Evolutionary conservation across 768 basidiomycete species (phyloP).

Genomic region (Dioszegia crocea): DNA sequence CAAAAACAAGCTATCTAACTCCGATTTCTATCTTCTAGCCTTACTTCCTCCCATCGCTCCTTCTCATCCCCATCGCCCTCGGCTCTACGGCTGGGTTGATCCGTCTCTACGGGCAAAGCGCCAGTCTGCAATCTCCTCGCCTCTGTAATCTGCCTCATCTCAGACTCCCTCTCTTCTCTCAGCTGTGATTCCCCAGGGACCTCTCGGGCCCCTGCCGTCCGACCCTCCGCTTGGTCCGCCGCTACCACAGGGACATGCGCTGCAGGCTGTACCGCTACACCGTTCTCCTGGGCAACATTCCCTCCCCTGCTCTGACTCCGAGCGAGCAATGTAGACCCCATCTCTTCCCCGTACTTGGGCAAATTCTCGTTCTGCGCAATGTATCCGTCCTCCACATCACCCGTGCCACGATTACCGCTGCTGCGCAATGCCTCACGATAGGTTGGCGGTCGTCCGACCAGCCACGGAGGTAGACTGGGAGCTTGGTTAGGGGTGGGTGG

Average conservation of each 20-base stretch:
- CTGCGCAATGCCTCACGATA: slow-evolving; percentile 1
- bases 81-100: not conserved
- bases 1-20: too few species aligned
- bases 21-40: too few species aligned
- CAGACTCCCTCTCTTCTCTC: not conserved
- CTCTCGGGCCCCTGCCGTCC: not conserved
- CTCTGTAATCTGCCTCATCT: slow-evolving; percentile 4
- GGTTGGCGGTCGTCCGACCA: slow-evolving; percentile 3
- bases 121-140: not conserved
- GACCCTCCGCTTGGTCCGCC: not conserved
- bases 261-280: not conserved
- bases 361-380: slow-evolving; percentile 6
- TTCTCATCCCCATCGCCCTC: not conserved
- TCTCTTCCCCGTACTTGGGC: slow-evolving; percentile 20
- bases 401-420: slow-evolving; percentile 7
- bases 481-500: not conserved
- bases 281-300: not conserved
- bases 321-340: slow-evolving; percentile 12
- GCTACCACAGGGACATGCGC: not conserved
- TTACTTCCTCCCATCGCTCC: slow-evolving; percentile 3
- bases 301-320: slow-evolving; percentile 9
- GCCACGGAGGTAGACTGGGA: slow-evolving; percentile 3
- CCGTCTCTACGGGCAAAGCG: not conserved
- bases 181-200: not conserved
- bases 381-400: slow-evolving; percentile 13